Base-by-base conservation (phyloP, 495 filamentous ascomycete genomes). In the Pseudomonodictys pantanalensis region DNA sequence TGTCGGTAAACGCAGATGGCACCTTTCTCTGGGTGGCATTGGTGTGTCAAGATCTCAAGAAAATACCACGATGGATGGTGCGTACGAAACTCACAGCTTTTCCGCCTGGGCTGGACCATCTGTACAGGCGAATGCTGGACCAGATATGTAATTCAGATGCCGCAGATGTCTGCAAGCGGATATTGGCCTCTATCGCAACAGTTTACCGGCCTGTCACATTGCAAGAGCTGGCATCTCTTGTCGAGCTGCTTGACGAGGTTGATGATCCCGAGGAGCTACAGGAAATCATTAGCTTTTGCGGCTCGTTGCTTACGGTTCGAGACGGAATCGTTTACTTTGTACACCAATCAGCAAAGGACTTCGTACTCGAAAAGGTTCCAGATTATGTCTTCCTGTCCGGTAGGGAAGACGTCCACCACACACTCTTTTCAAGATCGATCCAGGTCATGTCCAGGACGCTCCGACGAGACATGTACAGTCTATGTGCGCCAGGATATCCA, bases 101-200 rank as follows among this genome's bases (percentile, higher is more conserved):
- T 51, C 69, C 72, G n/a, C 52, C 66, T 54, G 68, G 66, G 11
- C 67, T 74, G 38, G 46, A 66, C 45, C 26, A 49, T 11, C 42
- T 74, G 3, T 74, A 74, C 43, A 15, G 43, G 11, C 63, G 68
- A 32, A 74, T 73, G 71, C 55, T 73, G 45, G 28, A 69, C 1
- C 58, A 71, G 39, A 62, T 73, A 23, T 11, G 43, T n/a, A 58
- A 41, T 20, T 60, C 64, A 58, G 64, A 72, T 3, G 46, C 70
- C 64, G 29, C 57, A 57, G 52, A 67, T 17, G 58, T 71, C 26
- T 55, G 52, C 38, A 42, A 29, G 24, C 22, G 30, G 11, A 23
- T 55, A 12, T 26, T 55, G 8, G 35, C 52, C 29, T 12, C 26
- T 10, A 20, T 32, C 26, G 23, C 38, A 2, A 24, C 17, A 29